Evolutionary conservation across 23 red algal species (phyloP), one percentile per base, ranked within the genome.

Genomic region (Porphyridium purpureum): DNA sequence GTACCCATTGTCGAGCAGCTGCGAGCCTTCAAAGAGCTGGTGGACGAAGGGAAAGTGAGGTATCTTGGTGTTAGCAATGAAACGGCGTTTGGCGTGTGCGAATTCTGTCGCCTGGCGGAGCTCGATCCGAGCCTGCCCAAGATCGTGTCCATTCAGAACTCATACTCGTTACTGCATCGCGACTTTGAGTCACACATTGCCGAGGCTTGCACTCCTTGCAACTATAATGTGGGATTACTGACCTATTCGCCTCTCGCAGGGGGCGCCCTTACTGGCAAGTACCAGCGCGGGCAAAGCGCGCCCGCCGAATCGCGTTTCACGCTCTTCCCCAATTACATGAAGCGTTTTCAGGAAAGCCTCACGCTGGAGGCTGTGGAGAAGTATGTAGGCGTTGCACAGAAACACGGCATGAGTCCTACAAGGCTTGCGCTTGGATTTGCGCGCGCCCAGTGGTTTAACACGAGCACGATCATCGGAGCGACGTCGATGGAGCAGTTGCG

Each of bases 1-100:
- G 67, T 82, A 3, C 14, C 54, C 7, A 56, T 94, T 30, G 61
- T 78, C 34, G 67, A 77, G 26, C 70, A 77, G 29, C 54, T 94
- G 21, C 27, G 40, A 0, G 76, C 70, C 4, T 72, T 94, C 59
- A 59, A 78, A 14, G 36, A 68, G 33, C 59, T 94, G 32, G 65
- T 78, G 8, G 55, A 56, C 29, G 64, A 62, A 4, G 87, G 87
- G 1, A 61, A 76, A 33, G 59, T 94, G 15, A 60, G 76, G 9
- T 64, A 71, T 54, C 61, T 71, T 57, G 87, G 87, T 11, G 50
- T 94, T 33, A 80, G 76, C 67, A 94, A 94, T 64, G 87, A 94
- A 54, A 94, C 76, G 15, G 56, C 76, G 33, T 71, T 68, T 54
- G 87, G 72, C 15, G 69, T 83, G 24, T 48, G 41, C 2, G 46